Conservation (phyloP, 768 basidiomycete genomes). For the Russula earlei region DNA sequence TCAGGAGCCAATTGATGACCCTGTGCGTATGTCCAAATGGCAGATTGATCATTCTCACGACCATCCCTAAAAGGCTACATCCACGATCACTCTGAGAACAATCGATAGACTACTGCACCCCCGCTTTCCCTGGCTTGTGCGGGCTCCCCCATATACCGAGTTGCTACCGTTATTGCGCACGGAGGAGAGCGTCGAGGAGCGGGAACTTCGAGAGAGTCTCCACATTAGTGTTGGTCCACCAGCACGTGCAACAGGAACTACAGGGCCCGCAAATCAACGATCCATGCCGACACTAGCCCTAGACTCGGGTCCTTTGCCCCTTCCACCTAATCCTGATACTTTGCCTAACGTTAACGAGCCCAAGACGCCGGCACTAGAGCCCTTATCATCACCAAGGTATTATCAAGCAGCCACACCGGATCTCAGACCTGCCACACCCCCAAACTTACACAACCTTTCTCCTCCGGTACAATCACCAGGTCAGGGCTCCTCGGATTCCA, state of each 20-base stretch:
- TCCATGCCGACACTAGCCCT: background rate
- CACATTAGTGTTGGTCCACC: constrained; percentile 26
- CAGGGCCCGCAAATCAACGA: background rate
- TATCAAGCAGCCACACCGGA: background rate
- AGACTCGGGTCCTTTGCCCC: background rate
- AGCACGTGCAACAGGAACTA: background rate
- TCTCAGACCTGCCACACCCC: background rate
- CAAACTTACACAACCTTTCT: background rate
- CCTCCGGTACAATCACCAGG: background rate
- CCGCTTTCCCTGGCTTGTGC: constrained; percentile 65
- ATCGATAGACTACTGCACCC: constrained; percentile 69
- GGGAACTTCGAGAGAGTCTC: constrained; percentile 34
- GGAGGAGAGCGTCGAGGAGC: constrained; percentile 61
- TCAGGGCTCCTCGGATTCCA: background rate
- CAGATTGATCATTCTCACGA: constrained; percentile 24
- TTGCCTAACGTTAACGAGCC: background rate
- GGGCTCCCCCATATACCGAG: constrained; percentile 56
- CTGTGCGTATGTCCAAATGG: constrained; percentile 26
- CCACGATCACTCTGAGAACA: constrained; percentile 7
- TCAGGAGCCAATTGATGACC: constrained; percentile 12
- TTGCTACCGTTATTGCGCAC: constrained; percentile 47
- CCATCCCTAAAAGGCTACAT: background rate
- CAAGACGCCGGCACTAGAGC: background rate
- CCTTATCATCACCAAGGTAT: background rate
- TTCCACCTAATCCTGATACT: background rate